A percentile compares a stretch with the other conserved stretches of the same genome.
Conservation (phyloP, 768 basidiomycete genomes). For the Pholiota molesta region DNA sequence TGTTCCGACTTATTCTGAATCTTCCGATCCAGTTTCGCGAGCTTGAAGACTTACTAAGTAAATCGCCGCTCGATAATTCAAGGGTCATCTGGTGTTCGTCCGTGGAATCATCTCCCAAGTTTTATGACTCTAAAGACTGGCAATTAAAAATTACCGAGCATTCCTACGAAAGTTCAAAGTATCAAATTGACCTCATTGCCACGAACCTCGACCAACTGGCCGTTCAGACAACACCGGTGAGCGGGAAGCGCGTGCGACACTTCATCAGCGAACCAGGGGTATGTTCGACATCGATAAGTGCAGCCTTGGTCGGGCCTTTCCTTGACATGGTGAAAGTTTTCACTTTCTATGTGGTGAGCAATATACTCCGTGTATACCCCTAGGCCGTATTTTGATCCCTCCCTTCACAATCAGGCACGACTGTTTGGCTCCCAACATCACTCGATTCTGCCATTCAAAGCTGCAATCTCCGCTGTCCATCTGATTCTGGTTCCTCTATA, state of each 20-base stretch:
- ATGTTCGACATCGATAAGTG: slow-evolving; percentile 63
- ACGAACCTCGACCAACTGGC: slow-evolving; percentile 54
- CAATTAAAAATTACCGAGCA: slow-evolving; percentile 62
- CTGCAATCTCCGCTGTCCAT: slow-evolving; percentile 69
- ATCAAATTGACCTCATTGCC: slow-evolving; percentile 73
- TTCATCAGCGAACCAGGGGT: slow-evolving; percentile 73
- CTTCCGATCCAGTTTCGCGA: slow-evolving; percentile 55
- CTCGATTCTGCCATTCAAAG: slow-evolving; percentile 61
- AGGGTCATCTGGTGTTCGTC: slow-evolving; percentile 85
- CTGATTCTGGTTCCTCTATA: slow-evolving; percentile 61
- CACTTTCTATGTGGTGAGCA: slow-evolving; percentile 66
- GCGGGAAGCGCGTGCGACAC: slow-evolving; percentile 48
- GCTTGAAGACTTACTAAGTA: slow-evolving; percentile 54
- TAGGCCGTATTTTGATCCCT: slow-evolving; percentile 7
- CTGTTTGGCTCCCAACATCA: slow-evolving; percentile 69
- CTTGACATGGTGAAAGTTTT: slow-evolving; percentile 51
- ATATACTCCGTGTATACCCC: not conserved
- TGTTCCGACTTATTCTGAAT: not conserved
- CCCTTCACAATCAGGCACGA: slow-evolving; percentile 52
- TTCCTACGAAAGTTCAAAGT: slow-evolving; percentile 76
- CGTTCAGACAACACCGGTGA: slow-evolving; percentile 24
- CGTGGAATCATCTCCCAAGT: slow-evolving; percentile 55
- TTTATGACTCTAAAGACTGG: slow-evolving; percentile 69
- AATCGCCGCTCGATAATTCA: slow-evolving; percentile 45
- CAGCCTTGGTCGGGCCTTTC: slow-evolving; percentile 46